phyloP scores from a whole-genome alignment of 1,139 yeast genomes.

The Geotrichum siamense region DNA sequence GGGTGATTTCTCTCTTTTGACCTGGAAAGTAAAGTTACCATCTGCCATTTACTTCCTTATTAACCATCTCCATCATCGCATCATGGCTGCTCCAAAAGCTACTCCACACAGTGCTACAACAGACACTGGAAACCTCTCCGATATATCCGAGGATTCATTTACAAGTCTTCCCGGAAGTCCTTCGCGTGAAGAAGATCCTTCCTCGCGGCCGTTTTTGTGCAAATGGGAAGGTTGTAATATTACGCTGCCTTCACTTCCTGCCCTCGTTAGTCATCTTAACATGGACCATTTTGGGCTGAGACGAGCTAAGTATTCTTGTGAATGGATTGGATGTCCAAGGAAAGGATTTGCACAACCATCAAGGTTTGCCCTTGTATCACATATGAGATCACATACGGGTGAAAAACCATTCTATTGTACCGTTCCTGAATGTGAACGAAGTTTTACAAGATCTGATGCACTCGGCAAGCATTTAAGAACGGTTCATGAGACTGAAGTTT shows the following conservation, averaged over 20 bases:
- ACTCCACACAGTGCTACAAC: not conserved
- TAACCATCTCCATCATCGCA: no score
- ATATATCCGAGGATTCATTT: constrained; percentile 18
- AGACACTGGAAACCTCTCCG: constrained; percentile 8
- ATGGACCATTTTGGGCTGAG: constrained; percentile 37
- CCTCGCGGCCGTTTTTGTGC: constrained; percentile 27
- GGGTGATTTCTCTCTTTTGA: no score
- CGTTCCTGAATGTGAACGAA: constrained; percentile 60
- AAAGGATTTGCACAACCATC: constrained; percentile 52
- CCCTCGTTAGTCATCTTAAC: constrained; percentile 37
- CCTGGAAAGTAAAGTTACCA: no score
- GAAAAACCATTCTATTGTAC: constrained; percentile 63
- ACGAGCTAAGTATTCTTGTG: constrained; percentile 47
- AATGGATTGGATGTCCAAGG: constrained; percentile 55
- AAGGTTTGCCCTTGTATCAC: constrained; percentile 53
- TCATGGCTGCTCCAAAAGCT: not conserved
- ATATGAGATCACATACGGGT: constrained; percentile 59
- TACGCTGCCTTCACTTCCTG: constrained; percentile 31
- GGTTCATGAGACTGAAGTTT: constrained; percentile 46
- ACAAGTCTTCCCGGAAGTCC: constrained; percentile 18
- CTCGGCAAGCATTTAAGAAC: constrained; percentile 57
- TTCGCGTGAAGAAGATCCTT: constrained; percentile 14
- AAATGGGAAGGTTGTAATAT: constrained; percentile 36
- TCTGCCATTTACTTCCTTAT: no score
- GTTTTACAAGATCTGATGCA: constrained; percentile 54